Conservation (phyloP, 1,139 yeast genomes). For the Blastobotrys persicus region DNA sequence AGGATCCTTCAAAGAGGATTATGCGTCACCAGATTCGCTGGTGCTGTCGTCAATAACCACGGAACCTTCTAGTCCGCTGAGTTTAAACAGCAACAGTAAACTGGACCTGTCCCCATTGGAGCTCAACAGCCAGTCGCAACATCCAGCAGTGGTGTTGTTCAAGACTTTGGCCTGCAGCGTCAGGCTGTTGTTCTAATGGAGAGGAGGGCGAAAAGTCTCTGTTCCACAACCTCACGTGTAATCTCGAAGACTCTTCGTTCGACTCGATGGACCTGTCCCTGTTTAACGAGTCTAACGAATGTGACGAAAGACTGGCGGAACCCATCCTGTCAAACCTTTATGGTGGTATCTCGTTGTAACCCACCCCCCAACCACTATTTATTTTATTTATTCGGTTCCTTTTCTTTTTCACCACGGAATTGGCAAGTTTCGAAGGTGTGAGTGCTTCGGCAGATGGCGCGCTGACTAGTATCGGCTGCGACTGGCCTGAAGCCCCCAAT, state of each 20-base stretch:
- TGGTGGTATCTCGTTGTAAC: constrained; percentile 25
- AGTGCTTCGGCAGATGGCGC: constrained; percentile 27
- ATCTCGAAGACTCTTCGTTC: constrained; percentile 8
- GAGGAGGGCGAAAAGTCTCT: constrained; percentile 9
- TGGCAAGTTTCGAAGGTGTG: constrained; percentile 6
- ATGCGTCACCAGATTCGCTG: constrained; percentile 29
- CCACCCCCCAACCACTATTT: constrained; percentile 6
- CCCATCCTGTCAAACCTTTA: constrained; percentile 27
- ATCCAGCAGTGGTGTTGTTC: constrained; percentile 46
- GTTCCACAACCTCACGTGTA: constrained; percentile 8
- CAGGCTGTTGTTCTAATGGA: constrained; percentile 30
- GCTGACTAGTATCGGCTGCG: constrained; percentile 25
- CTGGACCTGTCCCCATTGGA: constrained; percentile 8
- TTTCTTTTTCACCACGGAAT: no score
- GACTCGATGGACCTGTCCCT: constrained; percentile 16
- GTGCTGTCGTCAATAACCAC: constrained; percentile 22
- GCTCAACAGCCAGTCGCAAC: constrained; percentile 39
- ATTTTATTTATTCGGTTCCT: constrained; percentile 8
- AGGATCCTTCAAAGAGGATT: constrained; percentile 19
- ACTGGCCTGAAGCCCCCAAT: constrained; percentile 22
- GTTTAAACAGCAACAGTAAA: constrained; percentile 7
- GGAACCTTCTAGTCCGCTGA: constrained; percentile 31
- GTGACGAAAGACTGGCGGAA: constrained; percentile 18
- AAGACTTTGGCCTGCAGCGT: constrained; percentile 44
- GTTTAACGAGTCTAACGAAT: constrained; percentile 13